Conservation (phyloP, 495 filamentous ascomycete species). For the Rusavskia elegans region DNA sequence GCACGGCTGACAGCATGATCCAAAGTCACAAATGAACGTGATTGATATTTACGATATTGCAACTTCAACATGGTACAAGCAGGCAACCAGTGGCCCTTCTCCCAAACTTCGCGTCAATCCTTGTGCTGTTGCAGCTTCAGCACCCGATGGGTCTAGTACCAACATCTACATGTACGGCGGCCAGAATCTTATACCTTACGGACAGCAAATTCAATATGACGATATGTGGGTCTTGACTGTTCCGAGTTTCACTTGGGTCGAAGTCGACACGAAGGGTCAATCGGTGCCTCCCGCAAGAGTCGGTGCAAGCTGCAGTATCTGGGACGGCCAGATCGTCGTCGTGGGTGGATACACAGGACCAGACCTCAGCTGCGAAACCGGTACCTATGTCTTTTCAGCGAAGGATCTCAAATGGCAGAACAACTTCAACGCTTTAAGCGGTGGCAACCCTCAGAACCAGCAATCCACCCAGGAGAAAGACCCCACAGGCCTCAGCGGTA, state of each 20-base stretch:
- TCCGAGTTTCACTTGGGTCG: slow-evolving; percentile 58
- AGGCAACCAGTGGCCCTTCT: slow-evolving; percentile 43
- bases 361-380: slow-evolving; percentile 45
- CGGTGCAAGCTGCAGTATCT: slow-evolving; percentile 53
- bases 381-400: slow-evolving; percentile 54
- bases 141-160: slow-evolving; percentile 52
- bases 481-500: slow-evolving; percentile 33
- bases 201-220: slow-evolving; percentile 45
- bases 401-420: slow-evolving; percentile 42
- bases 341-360: slow-evolving; percentile 53
- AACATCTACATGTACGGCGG: slow-evolving; percentile 67
- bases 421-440: slow-evolving; percentile 35
- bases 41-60: slow-evolving; percentile 67
- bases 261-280: slow-evolving; percentile 35
- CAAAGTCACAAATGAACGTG: slow-evolving; percentile 47
- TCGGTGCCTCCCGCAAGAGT: slow-evolving; percentile 44
- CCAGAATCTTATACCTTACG: slow-evolving; percentile 48
- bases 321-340: slow-evolving; percentile 55
- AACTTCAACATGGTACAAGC: slow-evolving; percentile 63
- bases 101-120: slow-evolving; percentile 57
- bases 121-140: slow-evolving; percentile 54
- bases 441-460: slow-evolving; percentile 25
- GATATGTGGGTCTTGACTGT: slow-evolving; percentile 71
- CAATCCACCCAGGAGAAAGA: slow-evolving; percentile 25
- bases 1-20: slow-evolving; percentile 5